These are phyloP conservation scores for Thamnidium elegans DNA, from an alignment of 192 early-diverging fungal genomes.

Conservation along the genomic window DNA sequence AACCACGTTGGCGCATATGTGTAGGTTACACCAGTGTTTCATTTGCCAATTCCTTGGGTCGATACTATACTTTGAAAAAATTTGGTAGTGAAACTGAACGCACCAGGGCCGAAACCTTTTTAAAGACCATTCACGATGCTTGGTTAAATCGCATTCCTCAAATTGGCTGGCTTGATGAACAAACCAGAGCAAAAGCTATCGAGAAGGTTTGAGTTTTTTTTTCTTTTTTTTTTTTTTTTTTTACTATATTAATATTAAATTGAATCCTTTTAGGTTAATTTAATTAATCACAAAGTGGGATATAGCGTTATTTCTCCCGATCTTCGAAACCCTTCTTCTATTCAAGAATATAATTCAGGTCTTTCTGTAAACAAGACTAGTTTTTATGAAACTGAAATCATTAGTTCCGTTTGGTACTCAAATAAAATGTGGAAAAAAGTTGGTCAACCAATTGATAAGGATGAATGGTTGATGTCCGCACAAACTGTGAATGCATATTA, in stretches of 20 bases:
- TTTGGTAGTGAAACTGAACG: constrained; percentile 46
- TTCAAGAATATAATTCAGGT: constrained; percentile 53
- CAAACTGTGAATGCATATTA: constrained; percentile 61
- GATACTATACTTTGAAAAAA: constrained; percentile 40
- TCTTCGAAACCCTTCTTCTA: constrained; percentile 36
- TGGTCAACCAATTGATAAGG: constrained; percentile 44
- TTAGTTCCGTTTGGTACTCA: constrained; percentile 41
- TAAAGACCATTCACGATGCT: constrained; percentile 37
- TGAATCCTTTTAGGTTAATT: constrained; percentile 28
- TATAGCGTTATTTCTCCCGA: constrained; percentile 63
- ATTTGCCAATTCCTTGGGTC: constrained; percentile 29
- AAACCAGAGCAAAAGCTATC: constrained; percentile 38
- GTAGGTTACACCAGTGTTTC: neutral
- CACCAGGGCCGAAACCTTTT: constrained; percentile 37
- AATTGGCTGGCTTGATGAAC: constrained; percentile 45
- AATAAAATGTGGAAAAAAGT: constrained; percentile 18
- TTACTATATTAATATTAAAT: constrained; percentile 2
- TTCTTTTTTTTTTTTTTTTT: too few species aligned
- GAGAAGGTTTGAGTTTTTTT: constrained; percentile 23
- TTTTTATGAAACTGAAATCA: constrained; percentile 65
- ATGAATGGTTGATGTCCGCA: constrained; percentile 53
- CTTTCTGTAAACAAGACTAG: constrained; percentile 40
- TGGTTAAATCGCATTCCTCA: constrained; percentile 35
- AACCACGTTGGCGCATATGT: constrained; percentile 46
- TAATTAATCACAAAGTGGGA: constrained; percentile 59